These are phyloP conservation scores for Tulasnella calospora DNA, from an alignment of 768 basidiomycete species.

Conservation along the genomic window DNA sequence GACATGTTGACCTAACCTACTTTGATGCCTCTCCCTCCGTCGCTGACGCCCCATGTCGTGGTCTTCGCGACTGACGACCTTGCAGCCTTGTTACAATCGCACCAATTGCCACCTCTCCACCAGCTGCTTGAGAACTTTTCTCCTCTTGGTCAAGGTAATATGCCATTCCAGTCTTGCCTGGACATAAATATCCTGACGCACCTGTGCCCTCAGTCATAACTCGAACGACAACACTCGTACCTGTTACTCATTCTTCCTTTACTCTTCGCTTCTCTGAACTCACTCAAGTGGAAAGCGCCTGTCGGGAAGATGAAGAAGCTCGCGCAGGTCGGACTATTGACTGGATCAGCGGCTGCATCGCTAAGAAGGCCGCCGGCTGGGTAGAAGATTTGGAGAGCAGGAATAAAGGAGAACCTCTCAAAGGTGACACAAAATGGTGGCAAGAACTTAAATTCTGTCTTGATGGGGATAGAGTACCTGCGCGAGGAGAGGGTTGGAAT, in stretches of 20 bases:
- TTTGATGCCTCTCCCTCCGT: slow-evolving; percentile 49
- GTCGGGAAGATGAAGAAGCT: slow-evolving; percentile 71
- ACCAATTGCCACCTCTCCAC: slow-evolving; percentile 62
- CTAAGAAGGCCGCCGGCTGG: slow-evolving; percentile 61
- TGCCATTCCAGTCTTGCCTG: slow-evolving; percentile 17
- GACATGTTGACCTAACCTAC: not conserved
- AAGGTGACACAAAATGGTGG: slow-evolving; percentile 56
- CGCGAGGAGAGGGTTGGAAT: slow-evolving; percentile 74
- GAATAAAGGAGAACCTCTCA: slow-evolving; percentile 38
- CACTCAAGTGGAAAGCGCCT: slow-evolving; percentile 63
- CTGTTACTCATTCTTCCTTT: slow-evolving; percentile 68
- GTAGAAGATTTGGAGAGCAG: slow-evolving; percentile 56
- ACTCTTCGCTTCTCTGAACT: slow-evolving; percentile 75
- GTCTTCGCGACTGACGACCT: slow-evolving; percentile 69
- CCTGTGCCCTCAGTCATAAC: slow-evolving; percentile 55
- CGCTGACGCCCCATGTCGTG: slow-evolving; percentile 78
- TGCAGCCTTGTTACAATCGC: slow-evolving; percentile 50
- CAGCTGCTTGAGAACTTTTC: slow-evolving; percentile 80
- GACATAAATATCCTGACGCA: not conserved
- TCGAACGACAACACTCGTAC: slow-evolving; percentile 64
- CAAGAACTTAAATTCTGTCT: slow-evolving; percentile 72
- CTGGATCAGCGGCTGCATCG: slow-evolving; percentile 75
- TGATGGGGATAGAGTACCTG: slow-evolving; percentile 71
- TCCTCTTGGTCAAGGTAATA: slow-evolving; percentile 70
- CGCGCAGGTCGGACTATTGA: slow-evolving; percentile 77